Percentiles rank a stretch among this genome's conserved stretches.
These are phyloP conservation scores for Arabidopsis thaliana DNA, from an alignment of 345 rosid genomes.

Conservation along the genomic window TAIR10.1 NC_003076.8:4786001-4786500, in stretches of 20 bases:
- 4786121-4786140: slow-evolving; percentile 13
- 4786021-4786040: neutral
- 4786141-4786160: slow-evolving; percentile 20
- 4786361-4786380: slow-evolving; percentile 94
- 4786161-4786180: neutral
- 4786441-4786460: neutral
- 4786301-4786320: slow-evolving; percentile 88
- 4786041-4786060: neutral
- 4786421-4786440: slow-evolving; percentile 13
- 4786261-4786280: slow-evolving; percentile 89
- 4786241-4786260: slow-evolving; percentile 82
- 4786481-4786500: slow-evolving; percentile 89
- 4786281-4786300: slow-evolving; percentile 92
- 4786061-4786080: slow-evolving; percentile 30
- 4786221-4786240: slow-evolving; percentile 92
- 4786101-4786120: neutral
- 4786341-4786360: slow-evolving; percentile 77
- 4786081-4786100: slow-evolving; percentile 8
- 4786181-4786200: slow-evolving; percentile 48
- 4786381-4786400: slow-evolving; percentile 13
- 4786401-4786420: slow-evolving; percentile 2
- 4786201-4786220: slow-evolving; percentile 71
- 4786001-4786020: neutral
- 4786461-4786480: slow-evolving; percentile 36
- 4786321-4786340: slow-evolving; percentile 93